Evolutionary conservation across 2,329 filamentous ascomycete genomes (phyloP).

Genomic region (Aspergillus sp.): DNA sequence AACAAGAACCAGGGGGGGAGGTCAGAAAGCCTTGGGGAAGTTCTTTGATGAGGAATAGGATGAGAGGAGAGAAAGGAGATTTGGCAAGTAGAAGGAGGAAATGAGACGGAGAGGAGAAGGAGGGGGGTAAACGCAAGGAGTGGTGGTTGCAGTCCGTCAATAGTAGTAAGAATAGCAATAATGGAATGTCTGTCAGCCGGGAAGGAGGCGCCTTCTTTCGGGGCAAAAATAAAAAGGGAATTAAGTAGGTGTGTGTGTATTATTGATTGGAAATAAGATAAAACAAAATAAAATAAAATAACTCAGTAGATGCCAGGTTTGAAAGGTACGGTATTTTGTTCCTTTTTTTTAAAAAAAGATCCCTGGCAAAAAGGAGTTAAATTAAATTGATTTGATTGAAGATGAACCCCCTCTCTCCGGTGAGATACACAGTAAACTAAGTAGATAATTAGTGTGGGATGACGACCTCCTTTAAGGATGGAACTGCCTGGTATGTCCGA

Average conservation of each 20-base stretch:
- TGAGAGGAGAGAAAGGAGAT: conserved; percentile 6
- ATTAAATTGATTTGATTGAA: no score
- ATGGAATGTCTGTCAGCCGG: conserved; percentile 21
- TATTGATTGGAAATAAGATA: neutral
- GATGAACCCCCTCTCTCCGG: neutral
- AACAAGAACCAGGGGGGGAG: conserved; percentile 1
- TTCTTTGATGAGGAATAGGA: conserved; percentile 9
- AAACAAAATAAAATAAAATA: neutral
- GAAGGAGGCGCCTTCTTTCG: conserved; percentile 4
- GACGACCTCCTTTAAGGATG: conserved; percentile 2
- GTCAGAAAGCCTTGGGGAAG: neutral
- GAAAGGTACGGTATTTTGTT: neutral
- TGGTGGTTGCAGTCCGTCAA: conserved; percentile 16
- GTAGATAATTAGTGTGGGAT: neutral
- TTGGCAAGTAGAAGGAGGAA: conserved; percentile 7
- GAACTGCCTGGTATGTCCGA: neutral
- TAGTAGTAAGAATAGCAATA: conserved; percentile 16
- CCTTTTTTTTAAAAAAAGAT: neutral
- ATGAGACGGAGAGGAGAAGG: conserved; percentile 12
- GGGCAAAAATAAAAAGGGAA: neutral
- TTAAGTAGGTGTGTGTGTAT: neutral
- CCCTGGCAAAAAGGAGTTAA: no score
- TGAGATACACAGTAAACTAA: neutral
- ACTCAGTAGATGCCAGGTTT: neutral
- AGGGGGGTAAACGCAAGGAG: conserved; percentile 13